Evolutionary conservation across 352 stramenopile species (phyloP).

Genomic region (Globisporangium uncinulatum): DNA sequence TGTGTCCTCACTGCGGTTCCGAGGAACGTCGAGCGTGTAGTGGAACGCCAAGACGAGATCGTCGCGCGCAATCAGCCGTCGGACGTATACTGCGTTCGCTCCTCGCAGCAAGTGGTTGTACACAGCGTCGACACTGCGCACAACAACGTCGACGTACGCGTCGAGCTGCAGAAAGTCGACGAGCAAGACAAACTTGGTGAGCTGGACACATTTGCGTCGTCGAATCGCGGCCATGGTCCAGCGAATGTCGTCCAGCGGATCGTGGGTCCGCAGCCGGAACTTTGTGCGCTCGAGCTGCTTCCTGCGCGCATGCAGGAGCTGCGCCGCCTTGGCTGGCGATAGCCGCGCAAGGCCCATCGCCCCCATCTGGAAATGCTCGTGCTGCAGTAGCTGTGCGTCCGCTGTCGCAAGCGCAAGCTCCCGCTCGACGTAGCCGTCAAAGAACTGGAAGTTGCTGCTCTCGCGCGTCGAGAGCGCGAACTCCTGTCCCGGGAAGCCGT

Average conservation of each 20-base stretch:
- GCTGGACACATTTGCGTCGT: constrained; percentile 42
- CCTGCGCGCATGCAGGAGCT: constrained; percentile 14
- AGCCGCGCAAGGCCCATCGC: constrained; percentile 4
- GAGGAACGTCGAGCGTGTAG: constrained; percentile 6
- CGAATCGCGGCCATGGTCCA: constrained; percentile 71
- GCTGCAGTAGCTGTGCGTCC: constrained; percentile 36
- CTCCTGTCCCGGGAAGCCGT: constrained; percentile 40
- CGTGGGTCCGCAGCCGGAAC: constrained; percentile 13
- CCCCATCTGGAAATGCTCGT: constrained; percentile 45
- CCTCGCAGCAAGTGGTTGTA: constrained; percentile 32
- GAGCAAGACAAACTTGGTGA: constrained; percentile 47
- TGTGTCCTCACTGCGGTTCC: neutral
- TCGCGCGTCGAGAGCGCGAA: constrained; percentile 49
- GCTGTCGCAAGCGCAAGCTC: constrained; percentile 45
- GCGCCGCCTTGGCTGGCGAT: constrained; percentile 16
- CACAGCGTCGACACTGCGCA: constrained; percentile 39
- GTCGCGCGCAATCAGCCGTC: constrained; percentile 20
- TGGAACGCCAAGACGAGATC: constrained; percentile 31
- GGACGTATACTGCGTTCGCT: constrained; percentile 33
- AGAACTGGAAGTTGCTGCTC: constrained; percentile 57
- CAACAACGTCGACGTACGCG: constrained; percentile 23
- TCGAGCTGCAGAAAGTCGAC: constrained; percentile 61
- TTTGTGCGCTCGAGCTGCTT: constrained; percentile 18
- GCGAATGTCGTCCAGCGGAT: constrained; percentile 44
- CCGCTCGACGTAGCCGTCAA: constrained; percentile 45